Base-by-base conservation (phyloP, 805 yeast species). In the Danielia oregonensis region DNA sequence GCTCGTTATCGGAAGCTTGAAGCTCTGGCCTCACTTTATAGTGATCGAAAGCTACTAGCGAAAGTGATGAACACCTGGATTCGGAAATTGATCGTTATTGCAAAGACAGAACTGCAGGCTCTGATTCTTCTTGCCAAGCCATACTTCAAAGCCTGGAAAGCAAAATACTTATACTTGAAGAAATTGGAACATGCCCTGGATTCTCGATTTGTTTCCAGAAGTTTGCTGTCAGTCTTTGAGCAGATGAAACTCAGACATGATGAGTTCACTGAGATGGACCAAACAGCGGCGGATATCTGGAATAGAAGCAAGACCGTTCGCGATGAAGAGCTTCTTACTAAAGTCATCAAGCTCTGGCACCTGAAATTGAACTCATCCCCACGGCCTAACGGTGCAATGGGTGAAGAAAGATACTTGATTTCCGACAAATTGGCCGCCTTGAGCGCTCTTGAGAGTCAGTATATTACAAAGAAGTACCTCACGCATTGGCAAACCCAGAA, bases 21-120 rank as follows among this genome's bases (percentile, higher is more conserved):
- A 13, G 9, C 18, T 6, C 47, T 43, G 25, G 47, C 52, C 1
- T 24, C 40, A 4, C 27, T n/a, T 2, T 51, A 39, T 32, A 36
- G 43, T 33, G 33, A 37, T 15, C 38, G 35, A 13, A 30, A 35
- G 21, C 27, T 39, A 7, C 15, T 45, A 32, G 35, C 42, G n/a
- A 40, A 35, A 10, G 17, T 21, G 7, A 29, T 44, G 23, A 33
- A 29, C 11, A 8, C 29, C 4, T 49, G 52, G 50, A 24, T 32
- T 26, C 21, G 24, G 6, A 25, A 27, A 8, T 31, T 57, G 23
- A 30, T 30, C 6, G n/a, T 24, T 2, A 9, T 46, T 5, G 58
- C 58, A 26, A 11, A 12, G 6, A 17, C 28, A 5, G 15, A 13
- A 5, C 15, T 11, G 10, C 17, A 13, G 28, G 28, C 9, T 19